These are phyloP conservation scores for Melanomma pulvis-pyrius DNA, from an alignment of 495 filamentous ascomycete species.

Conservation along the genomic window DNA sequence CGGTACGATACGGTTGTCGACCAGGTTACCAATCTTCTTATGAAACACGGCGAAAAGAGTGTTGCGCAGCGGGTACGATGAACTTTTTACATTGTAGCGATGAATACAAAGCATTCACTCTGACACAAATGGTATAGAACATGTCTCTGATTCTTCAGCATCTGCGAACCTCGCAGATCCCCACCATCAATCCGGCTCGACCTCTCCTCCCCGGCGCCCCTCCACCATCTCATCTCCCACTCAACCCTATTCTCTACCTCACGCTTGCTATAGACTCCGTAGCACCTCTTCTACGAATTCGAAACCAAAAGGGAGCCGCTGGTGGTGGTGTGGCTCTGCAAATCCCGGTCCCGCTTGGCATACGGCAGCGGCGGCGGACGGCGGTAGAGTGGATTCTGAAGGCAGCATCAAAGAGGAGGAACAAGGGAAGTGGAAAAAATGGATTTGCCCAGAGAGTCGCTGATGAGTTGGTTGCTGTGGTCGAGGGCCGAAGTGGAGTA, in stretches of 20 bases:
- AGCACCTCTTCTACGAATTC: constrained; percentile 82
- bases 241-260: constrained; percentile 49
- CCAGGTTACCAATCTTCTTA: constrained; percentile 87
- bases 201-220: constrained; percentile 75
- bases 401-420: constrained; percentile 70
- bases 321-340: constrained; percentile 85
- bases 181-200: constrained; percentile 64
- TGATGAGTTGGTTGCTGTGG: constrained; percentile 82
- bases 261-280: constrained; percentile 92
- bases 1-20: constrained; percentile 80
- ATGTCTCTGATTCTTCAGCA: constrained; percentile 82
- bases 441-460: constrained; percentile 78
- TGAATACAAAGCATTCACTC: neutral
- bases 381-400: constrained; percentile 90
- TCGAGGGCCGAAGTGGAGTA: constrained; percentile 78
- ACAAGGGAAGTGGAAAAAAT: constrained; percentile 61
- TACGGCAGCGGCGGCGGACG: constrained; percentile 72
- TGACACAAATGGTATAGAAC: constrained; percentile 58
- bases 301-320: constrained; percentile 71
- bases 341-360: constrained; percentile 73
- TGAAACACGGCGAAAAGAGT: constrained; percentile 84
- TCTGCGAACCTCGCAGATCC: constrained; percentile 82
- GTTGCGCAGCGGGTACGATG: constrained; percentile 74
- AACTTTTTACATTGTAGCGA: neutral
- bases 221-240: constrained; percentile 61